Evolutionary conservation across 371 early-diverging fungal genomes (phyloP), one percentile per base, ranked within the genome.

Genomic region (Nematocida sp.): DNA sequence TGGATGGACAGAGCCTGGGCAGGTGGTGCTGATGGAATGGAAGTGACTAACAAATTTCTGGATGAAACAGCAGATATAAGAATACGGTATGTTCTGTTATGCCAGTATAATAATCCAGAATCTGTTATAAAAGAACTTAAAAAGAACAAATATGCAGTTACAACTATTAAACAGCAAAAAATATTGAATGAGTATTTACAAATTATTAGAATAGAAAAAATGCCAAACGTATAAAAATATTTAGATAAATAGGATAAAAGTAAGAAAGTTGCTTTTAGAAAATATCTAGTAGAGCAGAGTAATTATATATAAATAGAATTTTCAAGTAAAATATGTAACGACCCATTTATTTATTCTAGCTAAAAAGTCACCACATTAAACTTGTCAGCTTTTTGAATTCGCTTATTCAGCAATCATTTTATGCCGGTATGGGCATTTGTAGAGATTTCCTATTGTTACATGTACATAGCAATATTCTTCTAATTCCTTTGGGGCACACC

Each of bases 1-100:
- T 78, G 80, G 80, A 78, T 78, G 55, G 80, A 78, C 39, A 67
- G 60, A 50, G 15, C 56, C 72, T 78, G 80, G 80, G 80, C 80
- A 46, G 80, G 80, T 0, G 80, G 80, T 15, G 61, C 4, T 27
- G 27, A 67, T 15, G 80, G 80, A 5, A 47, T 67, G 45, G 80
- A 78, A 70, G 60, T 78, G 70, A 67, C 57, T 18, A 33, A 66
- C 11, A 20, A 33, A 13, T 78, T 78, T 40, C 71, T 78, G 6
- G 50, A 45, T 25, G 60, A 25, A 56, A 78, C 80, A n/a, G 25
- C 20, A 9, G 44, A 66, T 40, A 62, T 78, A 13, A 18, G 15
- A 15, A 56, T 70, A 33, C 40, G 80, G 9, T 78, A 78, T 42
- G 75, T 78, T 47, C 60, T 78, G 20, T 71, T 78, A 20, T 50